phyloP scores from a whole-genome alignment of 768 basidiomycete species.

The Mycena venus region DNA sequence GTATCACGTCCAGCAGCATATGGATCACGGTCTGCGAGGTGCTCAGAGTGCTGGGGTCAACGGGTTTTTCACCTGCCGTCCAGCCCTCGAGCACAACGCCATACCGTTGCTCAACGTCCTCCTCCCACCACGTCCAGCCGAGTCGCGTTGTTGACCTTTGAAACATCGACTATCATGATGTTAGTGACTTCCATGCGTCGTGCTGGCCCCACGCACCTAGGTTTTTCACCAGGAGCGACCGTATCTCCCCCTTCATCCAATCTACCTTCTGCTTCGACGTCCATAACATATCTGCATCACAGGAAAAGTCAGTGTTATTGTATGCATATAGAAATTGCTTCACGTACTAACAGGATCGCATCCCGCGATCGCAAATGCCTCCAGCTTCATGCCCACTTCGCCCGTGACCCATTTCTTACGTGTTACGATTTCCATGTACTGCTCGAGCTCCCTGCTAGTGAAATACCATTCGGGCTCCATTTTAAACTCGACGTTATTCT shows the following conservation, averaged over 20 bases:
- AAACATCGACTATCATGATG: neutral
- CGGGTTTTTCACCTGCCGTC: neutral
- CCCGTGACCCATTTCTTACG: constrained; percentile 15
- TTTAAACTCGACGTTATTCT: constrained; percentile 27
- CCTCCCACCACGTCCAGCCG: neutral
- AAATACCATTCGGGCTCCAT: constrained; percentile 39
- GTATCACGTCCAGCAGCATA: neutral
- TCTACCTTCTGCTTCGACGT: neutral
- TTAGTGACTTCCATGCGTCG: neutral
- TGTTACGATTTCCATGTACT: constrained; percentile 34
- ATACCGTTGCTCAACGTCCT: constrained; percentile 11
- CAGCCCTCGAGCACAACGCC: constrained; percentile 1
- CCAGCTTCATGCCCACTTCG: constrained; percentile 25
- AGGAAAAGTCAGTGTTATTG: neutral
- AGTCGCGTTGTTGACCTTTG: neutral
- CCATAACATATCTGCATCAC: neutral
- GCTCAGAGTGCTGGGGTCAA: constrained; percentile 11
- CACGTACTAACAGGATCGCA: constrained; percentile 26
- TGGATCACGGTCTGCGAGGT: neutral
- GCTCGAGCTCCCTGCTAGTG: constrained; percentile 22
- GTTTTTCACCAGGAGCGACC: neutral
- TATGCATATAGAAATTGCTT: neutral
- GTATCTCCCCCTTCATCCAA: neutral
- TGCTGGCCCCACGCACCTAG: neutral
- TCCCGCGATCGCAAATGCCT: constrained; percentile 33